phyloP scores from a whole-genome alignment of 352 stramenopile genomes.

The Pythium aphanidermatum region DNA sequence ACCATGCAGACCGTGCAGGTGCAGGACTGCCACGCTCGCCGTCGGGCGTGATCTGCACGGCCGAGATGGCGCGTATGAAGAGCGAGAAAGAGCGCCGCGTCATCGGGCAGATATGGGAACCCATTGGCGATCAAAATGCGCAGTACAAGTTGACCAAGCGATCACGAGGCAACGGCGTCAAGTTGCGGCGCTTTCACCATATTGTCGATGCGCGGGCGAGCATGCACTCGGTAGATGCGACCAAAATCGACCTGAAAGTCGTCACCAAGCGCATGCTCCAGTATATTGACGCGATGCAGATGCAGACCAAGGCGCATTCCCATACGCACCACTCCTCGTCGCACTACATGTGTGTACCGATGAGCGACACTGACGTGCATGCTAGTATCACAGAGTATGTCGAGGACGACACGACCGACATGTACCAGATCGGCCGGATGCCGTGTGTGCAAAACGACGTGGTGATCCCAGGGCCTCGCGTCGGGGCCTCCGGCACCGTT shows the following conservation, averaged over 20 bases:
- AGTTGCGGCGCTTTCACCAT: constrained; percentile 52
- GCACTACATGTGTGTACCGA: constrained; percentile 63
- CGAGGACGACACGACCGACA: constrained; percentile 34
- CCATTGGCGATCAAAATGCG: constrained; percentile 67
- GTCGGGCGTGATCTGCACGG: neutral
- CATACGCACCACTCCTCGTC: neutral
- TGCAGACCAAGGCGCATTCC: constrained; percentile 2
- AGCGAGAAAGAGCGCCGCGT: constrained; percentile 20
- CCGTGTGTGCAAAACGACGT: constrained; percentile 72
- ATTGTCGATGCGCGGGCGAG: constrained; percentile 17
- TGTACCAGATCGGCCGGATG: constrained; percentile 83
- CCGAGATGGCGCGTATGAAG: neutral
- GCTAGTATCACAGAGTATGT: constrained; percentile 63
- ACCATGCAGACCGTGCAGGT: neutral
- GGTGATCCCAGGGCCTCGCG: constrained; percentile 64
- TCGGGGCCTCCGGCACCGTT: constrained; percentile 68
- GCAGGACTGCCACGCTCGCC: constrained; percentile 1
- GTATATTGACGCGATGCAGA: constrained; percentile 40
- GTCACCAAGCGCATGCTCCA: constrained; percentile 53
- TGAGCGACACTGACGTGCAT: constrained; percentile 55
- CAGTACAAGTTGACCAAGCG: constrained; percentile 52
- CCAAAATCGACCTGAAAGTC: constrained; percentile 33
- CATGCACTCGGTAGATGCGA: neutral
- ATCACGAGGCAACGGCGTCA: constrained; percentile 42
- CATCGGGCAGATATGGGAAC: constrained; percentile 60